Conservation (phyloP, 805 yeast genomes). For the Teunomyces cretensis region DNA sequence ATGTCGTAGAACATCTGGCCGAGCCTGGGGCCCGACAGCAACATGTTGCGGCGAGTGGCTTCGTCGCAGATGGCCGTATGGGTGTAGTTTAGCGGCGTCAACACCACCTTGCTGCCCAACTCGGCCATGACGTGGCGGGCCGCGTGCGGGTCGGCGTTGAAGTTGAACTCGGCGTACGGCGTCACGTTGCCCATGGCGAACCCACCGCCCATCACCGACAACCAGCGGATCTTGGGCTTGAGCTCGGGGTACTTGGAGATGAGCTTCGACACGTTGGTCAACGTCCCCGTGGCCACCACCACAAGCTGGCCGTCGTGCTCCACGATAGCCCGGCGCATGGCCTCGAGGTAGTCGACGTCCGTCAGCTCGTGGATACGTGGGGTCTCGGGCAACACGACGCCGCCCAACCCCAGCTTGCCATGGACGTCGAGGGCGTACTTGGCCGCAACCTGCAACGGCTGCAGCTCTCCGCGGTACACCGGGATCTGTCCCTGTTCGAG, state of each 20-base stretch:
- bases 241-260: constrained; percentile 55
- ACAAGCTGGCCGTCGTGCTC: constrained; percentile 49
- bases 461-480: constrained; percentile 64
- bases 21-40: constrained; percentile 10
- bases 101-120: constrained; percentile 47
- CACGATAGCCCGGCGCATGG: constrained; percentile 43
- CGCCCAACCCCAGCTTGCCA: constrained; percentile 76
- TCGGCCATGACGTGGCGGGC: constrained; percentile 58
- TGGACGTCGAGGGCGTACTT: constrained; percentile 63
- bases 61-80: constrained; percentile 56
- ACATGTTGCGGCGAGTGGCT: constrained; percentile 13
- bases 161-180: constrained; percentile 69
- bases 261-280: constrained; percentile 68
- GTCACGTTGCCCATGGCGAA: constrained; percentile 51
- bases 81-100: constrained; percentile 70
- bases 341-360: constrained; percentile 32
- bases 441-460: constrained; percentile 54
- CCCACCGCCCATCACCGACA: constrained; percentile 81
- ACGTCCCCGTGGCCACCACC: constrained; percentile 73
- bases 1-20: constrained; percentile 22
- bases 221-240: constrained; percentile 44
- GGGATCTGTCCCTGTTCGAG: constrained; percentile 46
- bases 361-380: constrained; percentile 31
- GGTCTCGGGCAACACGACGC: constrained; percentile 58
- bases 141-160: constrained; percentile 74